phyloP scores from a whole-genome alignment of 2,329 filamentous ascomycete species.

The Thermomyces lanuginosus region DNA sequence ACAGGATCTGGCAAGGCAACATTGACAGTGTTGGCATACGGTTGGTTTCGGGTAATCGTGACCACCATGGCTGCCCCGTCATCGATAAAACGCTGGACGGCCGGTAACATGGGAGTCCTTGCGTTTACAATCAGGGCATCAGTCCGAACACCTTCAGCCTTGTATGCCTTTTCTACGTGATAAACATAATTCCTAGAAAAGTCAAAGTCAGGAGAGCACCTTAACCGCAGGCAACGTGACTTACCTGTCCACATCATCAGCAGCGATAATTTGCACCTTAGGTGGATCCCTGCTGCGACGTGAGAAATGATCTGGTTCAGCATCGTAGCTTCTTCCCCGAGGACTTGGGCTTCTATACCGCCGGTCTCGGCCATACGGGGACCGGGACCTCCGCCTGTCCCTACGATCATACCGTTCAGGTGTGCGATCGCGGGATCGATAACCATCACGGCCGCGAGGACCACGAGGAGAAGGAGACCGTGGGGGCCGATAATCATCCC shows the following conservation, averaged over 20 bases:
- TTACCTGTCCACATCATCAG: constrained; percentile 54
- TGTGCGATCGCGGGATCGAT: constrained; percentile 31
- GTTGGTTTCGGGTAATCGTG: constrained; percentile 53
- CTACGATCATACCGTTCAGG: constrained; percentile 37
- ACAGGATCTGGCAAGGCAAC: constrained; percentile 75
- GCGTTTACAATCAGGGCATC: constrained; percentile 68
- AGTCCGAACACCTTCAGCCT: constrained; percentile 51
- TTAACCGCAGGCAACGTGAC: constrained; percentile 6
- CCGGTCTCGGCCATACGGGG: constrained; percentile 48
- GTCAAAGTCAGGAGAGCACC: constrained; percentile 7
- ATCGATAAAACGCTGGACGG: constrained; percentile 71
- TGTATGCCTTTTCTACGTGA: constrained; percentile 67
- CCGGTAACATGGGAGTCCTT: constrained; percentile 56
- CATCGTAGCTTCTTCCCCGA: constrained; percentile 36
- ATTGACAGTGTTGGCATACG: constrained; percentile 56
- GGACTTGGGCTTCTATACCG: constrained; percentile 56
- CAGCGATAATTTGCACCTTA: constrained; percentile 73
- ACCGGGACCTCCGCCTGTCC: constrained; percentile 50
- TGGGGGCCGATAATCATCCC: constrained; percentile 50
- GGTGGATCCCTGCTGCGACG: constrained; percentile 60
- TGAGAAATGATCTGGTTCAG: constrained; percentile 51
- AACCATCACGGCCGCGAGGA: constrained; percentile 49
- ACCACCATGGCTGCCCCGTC: constrained; percentile 80
- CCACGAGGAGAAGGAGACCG: constrained; percentile 44
- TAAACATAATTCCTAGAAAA: constrained; percentile 52